phyloP scores from a whole-genome alignment of 192 early-diverging fungal species.

The Dissophora ornata region DNA sequence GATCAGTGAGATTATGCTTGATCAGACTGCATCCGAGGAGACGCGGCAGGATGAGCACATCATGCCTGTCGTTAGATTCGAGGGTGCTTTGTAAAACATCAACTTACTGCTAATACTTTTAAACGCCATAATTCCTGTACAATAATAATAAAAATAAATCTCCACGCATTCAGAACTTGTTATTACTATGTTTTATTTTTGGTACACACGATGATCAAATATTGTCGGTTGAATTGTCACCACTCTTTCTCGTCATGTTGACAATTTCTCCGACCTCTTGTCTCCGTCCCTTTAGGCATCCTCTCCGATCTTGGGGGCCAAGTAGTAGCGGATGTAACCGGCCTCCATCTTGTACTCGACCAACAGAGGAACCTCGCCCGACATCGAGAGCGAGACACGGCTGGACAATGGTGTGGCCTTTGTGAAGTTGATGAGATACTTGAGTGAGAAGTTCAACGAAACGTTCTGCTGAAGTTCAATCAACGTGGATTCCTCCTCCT shows the following conservation, averaged over 20 bases:
- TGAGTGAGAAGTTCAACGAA: slow-evolving; percentile 88
- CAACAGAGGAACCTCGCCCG: slow-evolving; percentile 89
- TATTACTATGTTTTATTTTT: slow-evolving; percentile 3
- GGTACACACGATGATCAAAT: background rate
- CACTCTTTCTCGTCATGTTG: too few species aligned
- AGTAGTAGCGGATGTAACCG: slow-evolving; percentile 95
- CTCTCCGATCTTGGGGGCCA: slow-evolving; percentile 71
- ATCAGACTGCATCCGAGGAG: background rate
- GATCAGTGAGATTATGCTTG: background rate
- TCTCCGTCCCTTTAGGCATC: slow-evolving; percentile 44
- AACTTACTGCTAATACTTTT: background rate
- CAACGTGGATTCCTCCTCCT: slow-evolving; percentile 70
- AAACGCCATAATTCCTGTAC: background rate
- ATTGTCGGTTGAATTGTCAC: too few species aligned
- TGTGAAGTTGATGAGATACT: slow-evolving; percentile 94
- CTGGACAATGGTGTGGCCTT: slow-evolving; percentile 90
- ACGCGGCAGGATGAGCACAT: background rate
- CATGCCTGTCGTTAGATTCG: background rate
- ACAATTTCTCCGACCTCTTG: too few species aligned
- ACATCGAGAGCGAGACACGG: slow-evolving; percentile 84
- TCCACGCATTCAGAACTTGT: background rate
- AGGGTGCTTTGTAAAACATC: slow-evolving; percentile 20
- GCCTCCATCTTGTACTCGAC: slow-evolving; percentile 93
- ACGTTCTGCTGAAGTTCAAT: slow-evolving; percentile 88
- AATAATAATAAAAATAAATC: slow-evolving; percentile 17